Base-by-base conservation (phyloP, 2,329 filamentous ascomycete species). In the Ambrosiella cleistominuta region DNA sequence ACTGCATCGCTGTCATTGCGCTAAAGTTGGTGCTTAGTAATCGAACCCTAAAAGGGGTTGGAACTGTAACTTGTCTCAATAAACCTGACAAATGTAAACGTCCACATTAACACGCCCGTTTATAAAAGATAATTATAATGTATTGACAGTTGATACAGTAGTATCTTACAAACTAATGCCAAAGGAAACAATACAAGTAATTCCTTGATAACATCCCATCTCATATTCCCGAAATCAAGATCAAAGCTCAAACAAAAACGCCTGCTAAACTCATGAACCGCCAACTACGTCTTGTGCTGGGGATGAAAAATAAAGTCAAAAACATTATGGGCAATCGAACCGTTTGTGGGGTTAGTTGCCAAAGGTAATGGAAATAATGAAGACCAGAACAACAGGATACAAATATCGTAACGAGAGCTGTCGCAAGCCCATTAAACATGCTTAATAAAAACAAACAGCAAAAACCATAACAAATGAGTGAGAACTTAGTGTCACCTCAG, bases 21-120 rank as follows among this genome's bases (percentile, higher is more conserved):
- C 53, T n/a, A 36, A n/a, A 13, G n/a, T 12, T 12, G 27, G 3
- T 19, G 37, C 56, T 60, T 60, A 60, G 59, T 60, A 42, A 60
- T 40, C 56, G 5, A 27, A 42, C 37, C 52, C 52, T 54, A 54
- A 42, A 7, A 19, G 52, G 52, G 38, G 42, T 54, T 12, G 4
- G 1, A 40, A 15, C n/a, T 15, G 36, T 12, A 51, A 12, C 11
- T n/a, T 42, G 11, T 11, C 40, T 42, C 11, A 42, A 2, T 12
- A 42, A 12, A 42, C 7, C 11, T 42, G 11, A 42, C 40, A 42
- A 42, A 42, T 11, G 11, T 42, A 11, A 42, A 12, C 2, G n/a
- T 12, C 40, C 11, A 42, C 7, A 42, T 42, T 3, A 42, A 42
- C 6, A 11, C 13, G 11, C 50, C 17, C 12, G 40, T 42, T 39